Evolutionary conservation across 2,329 filamentous ascomycete genomes (phyloP), one percentile per base, ranked within the genome.

Genomic region (Alternaria tenuissima): DNA sequence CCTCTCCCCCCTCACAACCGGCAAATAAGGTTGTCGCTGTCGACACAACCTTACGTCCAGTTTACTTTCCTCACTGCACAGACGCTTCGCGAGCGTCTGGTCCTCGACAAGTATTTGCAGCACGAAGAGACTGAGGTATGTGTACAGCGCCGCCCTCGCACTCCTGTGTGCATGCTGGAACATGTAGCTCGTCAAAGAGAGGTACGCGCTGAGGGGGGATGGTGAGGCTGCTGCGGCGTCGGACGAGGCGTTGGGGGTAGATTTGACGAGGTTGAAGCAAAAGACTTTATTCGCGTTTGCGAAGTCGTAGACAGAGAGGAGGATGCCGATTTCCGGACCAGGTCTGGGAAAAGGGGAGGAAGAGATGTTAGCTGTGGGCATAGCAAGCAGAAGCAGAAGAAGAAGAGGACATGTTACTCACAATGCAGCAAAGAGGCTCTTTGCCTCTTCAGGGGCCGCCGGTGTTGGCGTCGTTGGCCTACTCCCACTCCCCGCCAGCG

Each of bases 221-320:
- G 94, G 89, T 46, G 28, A 30, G 28, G 28, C 28, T 8, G 28
- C 9, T 30, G 28, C 28, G 28, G 28, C 28, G 68, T 89, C 89
- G 49, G 79, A 80, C 26, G 89, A 26, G 24, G 24, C 6, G 24
- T 26, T 87, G 1, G 88, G 79, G 6, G 86, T 74, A 24, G 88
- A 75, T 3, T 87, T 89, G 52, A 97, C 87, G 43, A 99, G 81
- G 69, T 91, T 94, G 76, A 92, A 91, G 77, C 92, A 94, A 79
- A 99, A 98, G 8, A 97, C 84, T 79, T 97, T 98, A 82, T 98
- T 99, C 34, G 94, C 91, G 74, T 96, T 91, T 3, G 89, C 89
- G 76, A 98, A 98, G 76, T 98, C 95, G 76, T 98, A 99, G 0
- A 92, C 90, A 0, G 93, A 89, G 34, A 99, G 84, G 4, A 98